Base-by-base conservation (phyloP, 352 stramenopile genomes). In the Thalassiosira hispida region DNA sequence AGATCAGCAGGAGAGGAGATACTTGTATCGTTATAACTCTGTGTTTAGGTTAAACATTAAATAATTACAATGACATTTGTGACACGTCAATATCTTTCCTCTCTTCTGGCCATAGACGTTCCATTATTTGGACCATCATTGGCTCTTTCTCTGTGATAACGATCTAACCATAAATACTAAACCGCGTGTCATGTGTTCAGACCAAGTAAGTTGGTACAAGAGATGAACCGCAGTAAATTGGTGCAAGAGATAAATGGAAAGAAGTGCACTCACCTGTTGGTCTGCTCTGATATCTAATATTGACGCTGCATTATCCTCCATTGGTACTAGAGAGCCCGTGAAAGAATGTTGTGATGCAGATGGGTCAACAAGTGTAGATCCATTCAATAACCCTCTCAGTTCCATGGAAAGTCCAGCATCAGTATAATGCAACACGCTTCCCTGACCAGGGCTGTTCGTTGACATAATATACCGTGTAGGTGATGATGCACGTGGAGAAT, bases 351-450 rank as follows among this genome's bases (percentile, higher is more conserved):
- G 57, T 67, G 68, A 79, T 14, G 57, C 68, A 51, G 46, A 74
- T 53, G 75, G 73, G 68, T 82, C 73, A 29, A 69, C 64, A 31
- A 85, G 46, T 12, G 59, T 75, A 23, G 78, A 85, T 27, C 44
- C 42, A 68, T 86, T 75, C 20, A 86, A 62, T 20, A 86, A 52
- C 11, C 56, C 64, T 55, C 40, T 69, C 22, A 86, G 40, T 64
- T 86, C 73, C 59, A 77, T 79, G 12, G 79, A 86, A 8, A 86
- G 44, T 46, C 67, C 73, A 66, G 31, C 46, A 61, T 85, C 77
- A 23, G 64, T 65, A 79, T 82, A 85, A 66, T 82, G 64, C 49
- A 85, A 67, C 4, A 80, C 68, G 59, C 78, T 83, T 20, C 18
- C 72, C 49, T 65, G 40, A 47, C 35, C 27, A 78, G 18, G 22